A percentile compares a stretch with the other conserved stretches of the same genome.
These are phyloP conservation scores for Coffea canephora DNA, from an alignment of 257 asterid species.

Conservation along the genomic window DNA sequence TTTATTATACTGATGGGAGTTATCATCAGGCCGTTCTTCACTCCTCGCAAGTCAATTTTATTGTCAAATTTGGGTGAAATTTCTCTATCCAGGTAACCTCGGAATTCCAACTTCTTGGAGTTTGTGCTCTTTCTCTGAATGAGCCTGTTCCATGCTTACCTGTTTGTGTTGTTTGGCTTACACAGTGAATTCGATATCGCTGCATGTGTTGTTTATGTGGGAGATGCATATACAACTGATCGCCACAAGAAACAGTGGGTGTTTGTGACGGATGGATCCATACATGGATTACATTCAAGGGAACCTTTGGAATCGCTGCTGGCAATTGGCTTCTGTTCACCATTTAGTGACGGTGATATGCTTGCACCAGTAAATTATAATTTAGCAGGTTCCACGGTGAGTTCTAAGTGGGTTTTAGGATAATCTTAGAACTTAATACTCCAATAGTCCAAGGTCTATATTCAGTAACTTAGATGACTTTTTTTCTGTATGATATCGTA, in stretches of 20 bases:
- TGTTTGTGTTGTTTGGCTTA: conserved; percentile 26
- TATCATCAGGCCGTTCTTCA: conserved; percentile 66
- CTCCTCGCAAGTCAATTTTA: conserved; percentile 62
- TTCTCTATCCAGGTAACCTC: conserved; percentile 67
- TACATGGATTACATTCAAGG: conserved; percentile 27
- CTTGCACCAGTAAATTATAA: conserved; percentile 51
- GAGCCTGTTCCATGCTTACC: conserved; percentile 17
- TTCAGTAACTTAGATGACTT: neutral
- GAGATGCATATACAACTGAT: conserved; percentile 64
- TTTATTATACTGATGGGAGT: conserved; percentile 12
- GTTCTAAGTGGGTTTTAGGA: conserved; percentile 10
- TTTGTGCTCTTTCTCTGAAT: conserved; percentile 21
- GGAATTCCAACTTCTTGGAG: conserved; percentile 12
- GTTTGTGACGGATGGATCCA: conserved; percentile 76
- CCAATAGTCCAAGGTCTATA: neutral
- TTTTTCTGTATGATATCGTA: neutral
- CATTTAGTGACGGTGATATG: conserved; percentile 42
- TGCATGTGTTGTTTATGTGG: conserved; percentile 73
- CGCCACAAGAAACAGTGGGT: conserved; percentile 86
- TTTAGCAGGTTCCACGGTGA: conserved; percentile 74
- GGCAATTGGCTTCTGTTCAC: conserved; percentile 73
- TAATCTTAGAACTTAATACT: neutral
- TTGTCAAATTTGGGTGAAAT: conserved; percentile 70
- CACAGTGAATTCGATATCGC: conserved; percentile 90
- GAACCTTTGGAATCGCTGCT: conserved; percentile 52